Evolutionary conservation across 306 rosid genomes (phyloP), one percentile per base, ranked within the genome.

Genomic region (Aeschynomene evenia): DNA sequence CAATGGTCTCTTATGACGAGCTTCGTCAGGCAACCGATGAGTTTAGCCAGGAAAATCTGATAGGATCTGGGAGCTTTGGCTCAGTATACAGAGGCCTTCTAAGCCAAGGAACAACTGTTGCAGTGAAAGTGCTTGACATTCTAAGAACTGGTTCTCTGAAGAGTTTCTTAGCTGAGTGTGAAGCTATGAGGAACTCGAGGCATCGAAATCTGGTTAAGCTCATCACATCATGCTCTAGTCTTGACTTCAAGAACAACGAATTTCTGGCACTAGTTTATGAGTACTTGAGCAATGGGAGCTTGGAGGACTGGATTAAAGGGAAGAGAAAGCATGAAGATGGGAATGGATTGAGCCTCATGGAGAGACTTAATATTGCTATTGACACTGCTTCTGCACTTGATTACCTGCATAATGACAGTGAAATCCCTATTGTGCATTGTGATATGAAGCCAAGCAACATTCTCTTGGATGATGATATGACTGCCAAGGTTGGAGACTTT

Each of bases 361-460:
- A 85, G 81, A 87, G 94, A 61, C 69, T 91, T 34, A 85, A 79
- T 40, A 72, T 82, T 72, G 87, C 84, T 26, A 85, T 88, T 37
- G 97, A 88, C 57, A 73, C 77, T 66, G 90, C 91, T 45, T 63
- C 64, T 71, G 91, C 84, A 33, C 71, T 91, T 60, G 88, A 88
- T 58, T 91, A 91, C 73, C 58, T 87, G 56, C 96, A 91, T 72
- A 69, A 87, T 76, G 91, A 87, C 12, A 83, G 77, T 79, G 88
- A 82, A 80, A 79, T 56, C 49, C 86, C 89, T 0, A 81, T 91
- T 31, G 93, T 77, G 49, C 97, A 91, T 37, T 88, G 97, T 70
- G 95, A 91, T 78, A 77, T 90, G 61, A 90, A 90, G 76, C 96
- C 96, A 1, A 84, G 87, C 79, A 90, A 90, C 68, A 79, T 90